Evolutionary conservation across 495 filamentous ascomycete species (phyloP).

Genomic region (Podospora bellae-mahoneyi): DNA sequence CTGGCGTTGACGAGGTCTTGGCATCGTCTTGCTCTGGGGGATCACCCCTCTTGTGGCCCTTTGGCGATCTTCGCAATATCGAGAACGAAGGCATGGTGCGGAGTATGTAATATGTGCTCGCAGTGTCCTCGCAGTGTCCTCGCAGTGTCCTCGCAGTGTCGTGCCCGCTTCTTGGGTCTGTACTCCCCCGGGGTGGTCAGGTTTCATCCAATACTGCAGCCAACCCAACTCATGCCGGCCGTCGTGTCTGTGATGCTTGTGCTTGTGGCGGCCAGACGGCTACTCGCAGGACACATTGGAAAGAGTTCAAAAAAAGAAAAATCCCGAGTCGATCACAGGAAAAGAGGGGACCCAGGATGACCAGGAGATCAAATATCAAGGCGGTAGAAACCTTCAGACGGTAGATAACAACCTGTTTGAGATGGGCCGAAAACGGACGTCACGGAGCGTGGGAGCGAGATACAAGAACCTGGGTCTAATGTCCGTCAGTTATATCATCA

Average conservation of each 20-base stretch:
- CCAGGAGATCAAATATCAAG: background rate
- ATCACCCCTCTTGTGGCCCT: slow-evolving; percentile 19
- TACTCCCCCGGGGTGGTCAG: background rate
- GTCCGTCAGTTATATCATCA: slow-evolving; percentile 13
- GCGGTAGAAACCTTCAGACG: background rate
- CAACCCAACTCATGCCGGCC: background rate
- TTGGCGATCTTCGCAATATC: slow-evolving; percentile 28
- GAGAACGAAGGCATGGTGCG: slow-evolving; percentile 33
- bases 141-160: slow-evolving; percentile 18
- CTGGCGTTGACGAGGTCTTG: slow-evolving; percentile 10
- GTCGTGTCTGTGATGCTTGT: background rate
- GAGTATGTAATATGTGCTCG: background rate
- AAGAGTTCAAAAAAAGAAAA: background rate
- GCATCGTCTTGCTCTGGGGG: slow-evolving; percentile 18
- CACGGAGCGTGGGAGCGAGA: slow-evolving; percentile 3
- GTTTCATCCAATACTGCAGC: slow-evolving; percentile 14
- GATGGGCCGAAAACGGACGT: background rate
- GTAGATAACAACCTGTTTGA: background rate
- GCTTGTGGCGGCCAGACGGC: slow-evolving; percentile 6
- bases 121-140: slow-evolving; percentile 5
- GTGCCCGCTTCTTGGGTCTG: slow-evolving; percentile 13
- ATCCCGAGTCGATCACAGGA: background rate
- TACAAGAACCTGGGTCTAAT: slow-evolving; percentile 3
- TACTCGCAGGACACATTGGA: background rate
- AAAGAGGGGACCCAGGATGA: background rate